phyloP scores from a whole-genome alignment of 768 basidiomycete genomes.

The Phylloporus arenicola region DNA sequence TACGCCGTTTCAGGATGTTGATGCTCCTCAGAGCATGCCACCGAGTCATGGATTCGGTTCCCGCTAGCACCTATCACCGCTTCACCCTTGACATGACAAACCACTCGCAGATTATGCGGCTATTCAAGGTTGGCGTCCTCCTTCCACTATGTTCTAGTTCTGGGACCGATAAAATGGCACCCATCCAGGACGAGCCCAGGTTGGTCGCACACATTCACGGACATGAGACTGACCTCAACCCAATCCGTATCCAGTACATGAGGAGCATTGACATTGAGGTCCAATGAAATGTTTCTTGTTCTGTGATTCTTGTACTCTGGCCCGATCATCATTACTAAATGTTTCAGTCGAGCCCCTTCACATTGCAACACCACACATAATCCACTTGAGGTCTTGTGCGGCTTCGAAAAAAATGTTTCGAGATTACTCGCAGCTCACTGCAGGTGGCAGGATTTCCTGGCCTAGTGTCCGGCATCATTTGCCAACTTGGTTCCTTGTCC shows the following conservation, averaged over 20 bases:
- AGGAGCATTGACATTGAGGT: slow-evolving; percentile 45
- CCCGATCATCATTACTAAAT: background rate
- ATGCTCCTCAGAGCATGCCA: too few species aligned
- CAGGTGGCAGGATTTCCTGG: background rate
- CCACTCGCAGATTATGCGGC: slow-evolving; percentile 64
- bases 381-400: background rate
- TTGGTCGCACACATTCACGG: slow-evolving; percentile 78
- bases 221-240: slow-evolving; percentile 56
- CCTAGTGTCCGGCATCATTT: background rate
- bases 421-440: background rate
- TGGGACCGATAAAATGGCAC: too few species aligned
- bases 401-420: background rate
- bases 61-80: slow-evolving; percentile 90
- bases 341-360: background rate
- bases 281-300: slow-evolving; percentile 1
- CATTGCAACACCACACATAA: background rate
- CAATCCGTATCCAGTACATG: slow-evolving; percentile 56
- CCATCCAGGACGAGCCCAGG: slow-evolving; percentile 77
- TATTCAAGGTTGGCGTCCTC: slow-evolving; percentile 64
- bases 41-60: slow-evolving; percentile 84
- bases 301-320: background rate
- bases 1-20: too few species aligned
- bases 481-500: background rate
- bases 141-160: background rate
- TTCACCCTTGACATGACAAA: slow-evolving; percentile 87